Base-by-base conservation (phyloP, 176 grass and related monocot genomes). In the Carex myosuroides region DNA sequence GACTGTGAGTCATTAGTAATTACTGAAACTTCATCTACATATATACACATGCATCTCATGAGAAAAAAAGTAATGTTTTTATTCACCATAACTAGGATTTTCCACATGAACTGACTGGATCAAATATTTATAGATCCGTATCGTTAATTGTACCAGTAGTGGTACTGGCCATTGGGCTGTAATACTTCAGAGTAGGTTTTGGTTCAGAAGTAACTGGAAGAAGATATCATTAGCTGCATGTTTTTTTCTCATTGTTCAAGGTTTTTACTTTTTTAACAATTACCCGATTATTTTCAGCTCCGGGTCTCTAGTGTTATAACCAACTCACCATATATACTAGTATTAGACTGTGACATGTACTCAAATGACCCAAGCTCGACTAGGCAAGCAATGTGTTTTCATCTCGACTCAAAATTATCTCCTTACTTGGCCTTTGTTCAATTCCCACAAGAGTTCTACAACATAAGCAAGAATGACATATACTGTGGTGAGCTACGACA, bases 291-390 rank as follows among this genome's bases (percentile, higher is more conserved):
- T 16, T 22, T 90, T 17, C 82, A 94, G 89, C 87, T 93, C 16
- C 83, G 89, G 0, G 87, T 92, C 83, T 93, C 94, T 16, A 42
- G 79, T 54, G 22, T 89, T 60, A 14, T 93, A 24, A 96, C 81
- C 75, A 91, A 93, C 86, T 84, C 89, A 42, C 52, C 84, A 6
- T 87, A 86, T 9, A 81, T 87, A 35, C 21, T 93, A 64, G 87
- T 88, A 18, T 54, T 93, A 35, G 89, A 93, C 74, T 96, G 94
- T 65, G 94, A 96, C 80, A 96, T 96, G 94, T 62, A 82, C 73
- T 89, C 87, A 54, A 93, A 91, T 82, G 82, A n/a, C 81, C 60
- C 89, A 18, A 42, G 35, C 74, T 89, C 94, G 39, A 5, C 60
- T 29, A 14, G 86, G 3, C 85, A 96, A 18, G 91, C 91, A n/a